Evolutionary conservation across 2,329 filamentous ascomycete species (phyloP).

Genomic region (Paecilomyces formosus): DNA sequence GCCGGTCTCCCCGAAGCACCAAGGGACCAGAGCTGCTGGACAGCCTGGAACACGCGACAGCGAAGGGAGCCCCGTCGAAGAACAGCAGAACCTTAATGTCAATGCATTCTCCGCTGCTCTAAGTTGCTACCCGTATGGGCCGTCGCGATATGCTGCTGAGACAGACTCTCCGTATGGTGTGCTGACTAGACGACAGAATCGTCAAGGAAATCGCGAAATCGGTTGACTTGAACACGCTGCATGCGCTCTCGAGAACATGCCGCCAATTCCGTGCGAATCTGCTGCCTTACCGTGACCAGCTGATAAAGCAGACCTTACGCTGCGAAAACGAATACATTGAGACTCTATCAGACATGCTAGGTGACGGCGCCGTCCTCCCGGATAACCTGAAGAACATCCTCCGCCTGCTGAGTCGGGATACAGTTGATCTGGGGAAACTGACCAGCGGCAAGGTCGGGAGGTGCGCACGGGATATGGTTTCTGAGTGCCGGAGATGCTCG

Average conservation of each 20-base stretch:
- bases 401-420: constrained; percentile 19
- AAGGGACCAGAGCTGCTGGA: neutral
- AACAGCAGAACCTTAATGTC: constrained; percentile 14
- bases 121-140: constrained; percentile 42
- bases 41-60: constrained; percentile 4
- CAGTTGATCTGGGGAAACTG: constrained; percentile 29
- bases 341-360: constrained; percentile 29
- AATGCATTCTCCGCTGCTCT: constrained; percentile 36
- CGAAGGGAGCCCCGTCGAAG: constrained; percentile 6
- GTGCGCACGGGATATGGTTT: constrained; percentile 84
- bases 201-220: constrained; percentile 65
- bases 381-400: constrained; percentile 24
- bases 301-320: constrained; percentile 68
- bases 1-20: neutral
- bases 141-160: constrained; percentile 7
- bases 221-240: constrained; percentile 81
- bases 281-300: constrained; percentile 66
- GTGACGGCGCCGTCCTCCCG: constrained; percentile 33
- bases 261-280: constrained; percentile 71
- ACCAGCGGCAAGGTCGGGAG: constrained; percentile 62
- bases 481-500: constrained; percentile 70
- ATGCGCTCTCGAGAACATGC: constrained; percentile 75
- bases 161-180: constrained; percentile 1
- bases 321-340: constrained; percentile 63
- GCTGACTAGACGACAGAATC: constrained; percentile 50